Conservation (phyloP, 331 rosid species). For the Rosa hybrid region DNA sequence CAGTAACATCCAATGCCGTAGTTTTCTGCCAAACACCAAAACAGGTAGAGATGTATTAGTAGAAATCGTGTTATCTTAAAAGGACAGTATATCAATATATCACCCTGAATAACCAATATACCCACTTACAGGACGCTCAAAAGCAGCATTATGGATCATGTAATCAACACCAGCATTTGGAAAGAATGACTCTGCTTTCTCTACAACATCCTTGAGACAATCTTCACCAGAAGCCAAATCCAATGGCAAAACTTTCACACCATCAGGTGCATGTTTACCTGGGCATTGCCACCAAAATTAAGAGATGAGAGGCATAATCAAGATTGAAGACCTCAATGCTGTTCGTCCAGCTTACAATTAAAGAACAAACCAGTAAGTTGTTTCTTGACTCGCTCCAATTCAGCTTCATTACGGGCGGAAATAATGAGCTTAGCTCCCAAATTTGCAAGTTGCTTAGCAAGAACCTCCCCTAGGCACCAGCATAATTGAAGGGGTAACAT, state of each 20-base stretch:
- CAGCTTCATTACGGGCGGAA: conserved; percentile 89
- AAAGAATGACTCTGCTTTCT: conserved; percentile 70
- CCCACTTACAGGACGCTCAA: conserved; percentile 90
- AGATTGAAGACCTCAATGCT: conserved; percentile 7
- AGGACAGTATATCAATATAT: background rate
- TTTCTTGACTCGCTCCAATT: conserved; percentile 66
- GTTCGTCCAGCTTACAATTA: conserved; percentile 11
- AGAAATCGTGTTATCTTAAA: conserved; percentile 4
- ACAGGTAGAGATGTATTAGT: conserved; percentile 5
- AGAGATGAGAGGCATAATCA: conserved; percentile 2
- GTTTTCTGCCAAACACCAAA: conserved; percentile 61
- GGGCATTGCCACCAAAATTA: conserved; percentile 27
- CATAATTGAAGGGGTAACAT: conserved; percentile 1
- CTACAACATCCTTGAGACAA: conserved; percentile 66
- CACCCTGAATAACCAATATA: background rate
- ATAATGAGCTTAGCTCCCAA: conserved; percentile 91
- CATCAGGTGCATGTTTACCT: conserved; percentile 87
- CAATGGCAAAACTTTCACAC: conserved; percentile 69
- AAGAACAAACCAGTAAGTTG: conserved; percentile 65
- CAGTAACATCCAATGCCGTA: conserved; percentile 75
- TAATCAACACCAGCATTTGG: conserved; percentile 81
- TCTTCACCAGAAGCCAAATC: conserved; percentile 84
- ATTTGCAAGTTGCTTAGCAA: conserved; percentile 81
- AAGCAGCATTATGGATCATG: conserved; percentile 95
- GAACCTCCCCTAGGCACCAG: conserved; percentile 68